Evolutionary conservation across 2,329 filamentous ascomycete species (phyloP).

Genomic region (Cercospora sp.): DNA sequence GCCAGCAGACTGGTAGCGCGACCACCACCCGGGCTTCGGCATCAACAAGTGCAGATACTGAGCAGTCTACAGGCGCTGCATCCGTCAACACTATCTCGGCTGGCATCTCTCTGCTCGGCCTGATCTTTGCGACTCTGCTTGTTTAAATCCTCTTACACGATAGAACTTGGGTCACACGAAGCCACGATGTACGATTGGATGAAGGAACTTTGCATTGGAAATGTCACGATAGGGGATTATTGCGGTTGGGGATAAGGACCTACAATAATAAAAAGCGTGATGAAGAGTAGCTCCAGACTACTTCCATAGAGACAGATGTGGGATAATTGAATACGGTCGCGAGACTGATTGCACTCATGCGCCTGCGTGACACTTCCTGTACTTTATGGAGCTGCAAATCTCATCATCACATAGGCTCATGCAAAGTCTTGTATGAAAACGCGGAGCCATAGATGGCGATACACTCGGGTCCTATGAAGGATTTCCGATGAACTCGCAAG

Average conservation of each 20-base stretch:
- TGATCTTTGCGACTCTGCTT: slow-evolving; percentile 21
- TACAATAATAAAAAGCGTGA: background rate
- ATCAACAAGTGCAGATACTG: slow-evolving; percentile 14
- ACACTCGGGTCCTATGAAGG: too few species aligned
- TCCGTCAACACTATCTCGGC: slow-evolving; percentile 19
- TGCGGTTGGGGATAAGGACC: background rate
- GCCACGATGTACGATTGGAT: background rate
- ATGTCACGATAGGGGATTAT: background rate
- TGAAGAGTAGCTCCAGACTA: background rate
- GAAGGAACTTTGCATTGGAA: background rate
- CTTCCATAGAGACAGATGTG: background rate
- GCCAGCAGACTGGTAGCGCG: slow-evolving; percentile 11
- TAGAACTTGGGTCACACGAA: background rate
- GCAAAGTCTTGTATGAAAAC: too few species aligned
- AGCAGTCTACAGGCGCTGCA: slow-evolving; percentile 24
- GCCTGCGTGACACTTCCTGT: too few species aligned
- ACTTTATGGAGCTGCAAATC: too few species aligned
- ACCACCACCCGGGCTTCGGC: slow-evolving; percentile 9
- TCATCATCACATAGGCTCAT: too few species aligned
- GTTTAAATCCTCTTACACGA: background rate
- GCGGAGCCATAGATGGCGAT: too few species aligned
- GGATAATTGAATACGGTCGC: background rate
- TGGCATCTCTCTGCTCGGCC: slow-evolving; percentile 30
- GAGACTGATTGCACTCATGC: background rate
- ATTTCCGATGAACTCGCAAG: too few species aligned